phyloP scores from a whole-genome alignment of 768 basidiomycete species.

The Trametes cinnabarina region DNA sequence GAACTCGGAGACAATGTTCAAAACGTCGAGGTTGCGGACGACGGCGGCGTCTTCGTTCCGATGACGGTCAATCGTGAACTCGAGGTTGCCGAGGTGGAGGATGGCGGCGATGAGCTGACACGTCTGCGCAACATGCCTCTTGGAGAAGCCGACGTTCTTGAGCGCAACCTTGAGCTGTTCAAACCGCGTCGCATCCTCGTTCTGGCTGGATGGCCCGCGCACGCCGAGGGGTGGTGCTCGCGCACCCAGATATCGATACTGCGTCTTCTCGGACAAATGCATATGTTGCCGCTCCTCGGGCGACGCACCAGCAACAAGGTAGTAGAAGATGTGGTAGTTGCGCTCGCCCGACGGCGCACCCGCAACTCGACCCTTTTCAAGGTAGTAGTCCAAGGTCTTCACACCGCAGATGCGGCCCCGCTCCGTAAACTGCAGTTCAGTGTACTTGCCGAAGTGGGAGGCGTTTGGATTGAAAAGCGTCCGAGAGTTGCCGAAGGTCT shows the following conservation, averaged over 20 bases:
- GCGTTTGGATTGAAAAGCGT: slow-evolving; percentile 93
- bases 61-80: slow-evolving; percentile 80
- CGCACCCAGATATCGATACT: slow-evolving; percentile 81
- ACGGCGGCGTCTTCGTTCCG: slow-evolving; percentile 92
- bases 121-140: slow-evolving; percentile 91
- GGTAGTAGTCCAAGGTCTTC: slow-evolving; percentile 96
- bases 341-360: slow-evolving; percentile 87
- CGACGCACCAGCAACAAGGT: slow-evolving; percentile 88
- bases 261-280: slow-evolving; percentile 74
- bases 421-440: slow-evolving; percentile 95
- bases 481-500: slow-evolving; percentile 90
- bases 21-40: slow-evolving; percentile 78
- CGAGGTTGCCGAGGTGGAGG: slow-evolving; percentile 93
- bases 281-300: slow-evolving; percentile 87
- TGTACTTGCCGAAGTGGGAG: slow-evolving; percentile 96
- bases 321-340: slow-evolving; percentile 98
- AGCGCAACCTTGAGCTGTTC: slow-evolving; percentile 93
- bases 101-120: slow-evolving; percentile 95
- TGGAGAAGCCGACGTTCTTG: slow-evolving; percentile 90
- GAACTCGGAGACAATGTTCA: slow-evolving; percentile 88
- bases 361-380: slow-evolving; percentile 89
- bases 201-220: slow-evolving; percentile 43
- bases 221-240: slow-evolving; percentile 32
- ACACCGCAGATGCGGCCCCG: slow-evolving; percentile 84
- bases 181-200: slow-evolving; percentile 85